phyloP scores from a whole-genome alignment of 179 eudicot species.

The Pouteria campechiana region DNA sequence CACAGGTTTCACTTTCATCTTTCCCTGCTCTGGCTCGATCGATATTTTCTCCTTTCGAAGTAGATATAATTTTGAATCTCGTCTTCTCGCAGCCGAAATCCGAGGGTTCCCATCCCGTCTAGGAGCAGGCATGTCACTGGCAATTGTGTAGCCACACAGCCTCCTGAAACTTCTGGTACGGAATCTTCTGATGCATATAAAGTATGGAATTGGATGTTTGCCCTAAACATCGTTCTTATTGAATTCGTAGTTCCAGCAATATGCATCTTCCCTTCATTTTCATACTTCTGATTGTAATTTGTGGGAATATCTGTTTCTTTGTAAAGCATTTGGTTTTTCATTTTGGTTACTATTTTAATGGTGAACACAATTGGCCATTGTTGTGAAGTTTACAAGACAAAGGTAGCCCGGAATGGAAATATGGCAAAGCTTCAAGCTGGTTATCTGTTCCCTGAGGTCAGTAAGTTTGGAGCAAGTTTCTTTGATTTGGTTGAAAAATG shows the following conservation, averaged over 20 bases:
- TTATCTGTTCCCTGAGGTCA: conserved; percentile 93
- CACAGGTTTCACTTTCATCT: conserved; percentile 12
- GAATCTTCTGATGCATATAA: no score
- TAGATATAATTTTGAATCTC: neutral
- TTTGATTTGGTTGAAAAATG: no score
- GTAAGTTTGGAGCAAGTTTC: no score
- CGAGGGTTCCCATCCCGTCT: conserved; percentile 18
- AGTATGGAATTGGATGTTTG: no score
- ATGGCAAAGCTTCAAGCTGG: conserved; percentile 95
- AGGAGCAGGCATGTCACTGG: conserved; percentile 18
- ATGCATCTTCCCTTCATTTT: neutral
- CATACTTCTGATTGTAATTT: neutral
- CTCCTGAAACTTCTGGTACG: conserved; percentile 40
- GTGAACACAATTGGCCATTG: conserved; percentile 2
- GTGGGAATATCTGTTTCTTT: neutral
- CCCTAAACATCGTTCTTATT: no score
- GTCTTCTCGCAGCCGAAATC: conserved; percentile 23
- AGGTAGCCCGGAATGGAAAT: conserved; percentile 81
- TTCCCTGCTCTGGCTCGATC: neutral
- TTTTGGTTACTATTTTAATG: neutral
- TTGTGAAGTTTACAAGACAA: conserved; percentile 60
- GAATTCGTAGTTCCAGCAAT: no score
- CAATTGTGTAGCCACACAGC: conserved; percentile 47
- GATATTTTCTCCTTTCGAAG: neutral
- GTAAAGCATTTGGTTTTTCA: neutral